These are phyloP conservation scores for Mycena albidolilacea DNA, from an alignment of 768 basidiomycete genomes.

Conservation along the genomic window DNA sequence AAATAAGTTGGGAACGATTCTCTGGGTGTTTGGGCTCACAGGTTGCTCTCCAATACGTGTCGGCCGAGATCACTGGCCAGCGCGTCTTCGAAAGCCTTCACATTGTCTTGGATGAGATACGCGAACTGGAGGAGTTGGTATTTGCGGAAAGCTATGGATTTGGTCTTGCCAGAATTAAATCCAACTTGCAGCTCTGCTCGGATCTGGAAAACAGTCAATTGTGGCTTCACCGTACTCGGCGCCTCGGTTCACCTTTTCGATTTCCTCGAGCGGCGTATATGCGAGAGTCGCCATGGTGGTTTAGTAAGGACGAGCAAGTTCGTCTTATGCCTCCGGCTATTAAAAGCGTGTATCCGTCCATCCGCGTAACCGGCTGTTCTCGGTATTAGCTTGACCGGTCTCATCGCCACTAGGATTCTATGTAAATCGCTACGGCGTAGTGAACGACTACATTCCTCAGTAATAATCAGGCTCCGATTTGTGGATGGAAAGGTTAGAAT, in stretches of 20 bases:
- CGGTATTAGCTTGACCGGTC: no score
- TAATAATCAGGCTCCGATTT: no score
- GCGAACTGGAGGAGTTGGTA: constrained; percentile 83
- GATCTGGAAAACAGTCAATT: constrained; percentile 57
- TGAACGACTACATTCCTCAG: no score
- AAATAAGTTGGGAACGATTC: background rate
- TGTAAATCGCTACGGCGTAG: no score
- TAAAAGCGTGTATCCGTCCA: background rate
- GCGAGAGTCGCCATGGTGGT: constrained; percentile 13
- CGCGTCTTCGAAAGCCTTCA: constrained; percentile 70
- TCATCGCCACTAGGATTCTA: no score
- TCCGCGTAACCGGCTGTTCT: background rate
- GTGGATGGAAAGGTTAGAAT: no score
- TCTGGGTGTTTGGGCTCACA: constrained; percentile 49
- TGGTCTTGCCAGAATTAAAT: constrained; percentile 77
- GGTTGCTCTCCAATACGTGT: constrained; percentile 69
- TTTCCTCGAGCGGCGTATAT: constrained; percentile 26
- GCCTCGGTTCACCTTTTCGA: constrained; percentile 9
- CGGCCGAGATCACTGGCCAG: constrained; percentile 75
- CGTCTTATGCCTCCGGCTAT: no score
- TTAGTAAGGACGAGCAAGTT: background rate
- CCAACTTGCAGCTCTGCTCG: constrained; percentile 67
- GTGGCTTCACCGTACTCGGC: background rate
- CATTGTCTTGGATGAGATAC: constrained; percentile 83
- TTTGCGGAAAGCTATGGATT: constrained; percentile 77